Conservation (phyloP, 176 grass and related monocot genomes). For the Saccharum spontaneum region DNA sequence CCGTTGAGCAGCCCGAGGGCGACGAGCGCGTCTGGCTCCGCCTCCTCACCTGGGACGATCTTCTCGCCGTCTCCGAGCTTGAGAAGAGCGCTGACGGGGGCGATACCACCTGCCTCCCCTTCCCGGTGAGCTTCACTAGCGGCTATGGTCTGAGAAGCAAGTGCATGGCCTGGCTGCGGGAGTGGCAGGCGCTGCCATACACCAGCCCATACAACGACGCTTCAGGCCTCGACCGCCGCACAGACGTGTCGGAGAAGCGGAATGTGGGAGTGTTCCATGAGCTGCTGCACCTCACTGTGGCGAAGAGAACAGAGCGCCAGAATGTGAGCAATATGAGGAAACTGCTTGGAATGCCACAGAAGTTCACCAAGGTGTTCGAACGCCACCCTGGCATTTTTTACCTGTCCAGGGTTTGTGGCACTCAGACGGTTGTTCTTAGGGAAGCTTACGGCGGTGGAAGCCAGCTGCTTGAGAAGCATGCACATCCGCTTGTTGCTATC, state of each 20-base stretch:
- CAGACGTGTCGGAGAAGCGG: constrained; percentile 73
- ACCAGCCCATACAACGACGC: constrained; percentile 64
- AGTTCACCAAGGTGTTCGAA: constrained; percentile 92
- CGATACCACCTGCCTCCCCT: constrained; percentile 47
- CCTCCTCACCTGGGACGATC: constrained; percentile 66
- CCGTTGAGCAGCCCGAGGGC: constrained; percentile 46
- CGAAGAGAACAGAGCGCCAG: constrained; percentile 62
- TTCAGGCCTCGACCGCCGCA: constrained; percentile 58
- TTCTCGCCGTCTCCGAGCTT: constrained; percentile 61
- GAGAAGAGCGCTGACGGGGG: constrained; percentile 33
- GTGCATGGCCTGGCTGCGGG: constrained; percentile 58
- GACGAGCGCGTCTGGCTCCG: constrained; percentile 80
- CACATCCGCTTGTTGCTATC: constrained; percentile 55
- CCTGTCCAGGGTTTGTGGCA: constrained; percentile 59
- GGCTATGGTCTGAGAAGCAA: constrained; percentile 71
- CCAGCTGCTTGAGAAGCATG: constrained; percentile 45
- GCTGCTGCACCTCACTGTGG: constrained; percentile 71
- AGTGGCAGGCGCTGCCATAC: constrained; percentile 74
- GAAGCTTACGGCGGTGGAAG: constrained; percentile 62
- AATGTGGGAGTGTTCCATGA: constrained; percentile 85
- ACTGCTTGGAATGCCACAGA: constrained; percentile 68
- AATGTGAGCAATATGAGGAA: constrained; percentile 80
- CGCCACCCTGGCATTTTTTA: constrained; percentile 80
- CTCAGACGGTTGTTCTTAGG: constrained; percentile 65
- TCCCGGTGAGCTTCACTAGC: constrained; percentile 69